Evolutionary conservation across 768 basidiomycete species (phyloP).

Genomic region (Floccularia luteovirens): DNA sequence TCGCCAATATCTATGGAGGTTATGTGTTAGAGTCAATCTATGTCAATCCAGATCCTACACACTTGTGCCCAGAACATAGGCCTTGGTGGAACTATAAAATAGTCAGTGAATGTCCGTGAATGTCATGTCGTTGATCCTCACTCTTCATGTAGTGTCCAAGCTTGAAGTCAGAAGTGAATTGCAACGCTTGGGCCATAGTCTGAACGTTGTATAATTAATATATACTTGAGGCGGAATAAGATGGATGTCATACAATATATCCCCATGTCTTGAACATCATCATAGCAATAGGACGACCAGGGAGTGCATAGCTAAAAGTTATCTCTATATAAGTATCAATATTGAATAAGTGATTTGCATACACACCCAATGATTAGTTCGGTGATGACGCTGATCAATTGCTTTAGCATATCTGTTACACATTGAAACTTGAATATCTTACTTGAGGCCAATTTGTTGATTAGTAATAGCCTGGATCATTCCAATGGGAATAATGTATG

Average conservation of each 20-base stretch:
- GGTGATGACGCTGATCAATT: constrained; percentile 24
- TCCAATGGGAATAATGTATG: constrained; percentile 63
- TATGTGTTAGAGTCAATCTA: constrained; percentile 5
- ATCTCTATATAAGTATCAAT: constrained; percentile 54
- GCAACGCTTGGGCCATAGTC: constrained; percentile 52
- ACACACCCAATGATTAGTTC: constrained; percentile 34
- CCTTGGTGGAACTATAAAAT: constrained; percentile 48
- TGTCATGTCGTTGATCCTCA: constrained; percentile 17
- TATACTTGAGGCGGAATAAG: constrained; percentile 4
- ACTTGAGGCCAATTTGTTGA: constrained; percentile 62
- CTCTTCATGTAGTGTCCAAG: constrained; percentile 71
- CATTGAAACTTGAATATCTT: constrained; percentile 3
- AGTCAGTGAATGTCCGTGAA: constrained; percentile 3
- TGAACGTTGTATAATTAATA: constrained; percentile 1
- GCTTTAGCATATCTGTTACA: background rate
- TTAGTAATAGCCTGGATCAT: constrained; percentile 69
- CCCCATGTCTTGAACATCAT: constrained; percentile 66
- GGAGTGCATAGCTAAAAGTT: constrained; percentile 57
- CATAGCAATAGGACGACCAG: constrained; percentile 62
- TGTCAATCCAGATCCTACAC: background rate
- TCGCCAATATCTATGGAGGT: constrained; percentile 42
- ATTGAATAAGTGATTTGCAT: constrained; percentile 9
- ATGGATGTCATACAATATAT: constrained; percentile 26
- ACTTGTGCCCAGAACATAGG: constrained; percentile 40
- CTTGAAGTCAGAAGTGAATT: constrained; percentile 58